Conservation (phyloP, 805 yeast species). For the Priceomyces medius region DNA sequence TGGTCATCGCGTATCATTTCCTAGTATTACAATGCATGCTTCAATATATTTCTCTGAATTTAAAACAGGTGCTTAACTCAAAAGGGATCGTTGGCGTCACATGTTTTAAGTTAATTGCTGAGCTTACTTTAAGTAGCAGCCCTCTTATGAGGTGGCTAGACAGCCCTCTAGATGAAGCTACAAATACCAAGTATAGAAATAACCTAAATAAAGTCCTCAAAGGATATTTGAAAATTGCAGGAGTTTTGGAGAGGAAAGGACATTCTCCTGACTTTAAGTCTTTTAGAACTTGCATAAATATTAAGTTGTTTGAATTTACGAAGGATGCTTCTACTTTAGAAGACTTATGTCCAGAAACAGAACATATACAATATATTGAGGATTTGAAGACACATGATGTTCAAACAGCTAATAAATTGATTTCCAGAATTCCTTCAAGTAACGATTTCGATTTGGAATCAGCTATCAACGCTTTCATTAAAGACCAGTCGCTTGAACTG, state of each 20-base stretch:
- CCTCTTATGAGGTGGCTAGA: constrained; percentile 24
- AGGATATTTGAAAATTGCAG: constrained; percentile 24
- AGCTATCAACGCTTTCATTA: not conserved
- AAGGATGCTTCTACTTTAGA: constrained; percentile 7
- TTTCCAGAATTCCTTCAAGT: not conserved
- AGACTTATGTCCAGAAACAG: constrained; percentile 5
- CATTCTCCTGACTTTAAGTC: constrained; percentile 4
- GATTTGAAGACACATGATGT: constrained; percentile 4
- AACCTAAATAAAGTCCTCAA: constrained; percentile 24
- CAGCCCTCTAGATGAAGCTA: constrained; percentile 6
- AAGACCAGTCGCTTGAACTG: not conserved
- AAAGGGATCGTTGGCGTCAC: constrained; percentile 9
- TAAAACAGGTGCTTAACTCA: constrained; percentile 11
- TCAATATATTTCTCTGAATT: constrained; percentile 19
- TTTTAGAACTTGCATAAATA: constrained; percentile 9
- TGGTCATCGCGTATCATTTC: constrained; percentile 28
- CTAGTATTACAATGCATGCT: constrained; percentile 25
- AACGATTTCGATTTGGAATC: not conserved
- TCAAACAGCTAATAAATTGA: not conserved
- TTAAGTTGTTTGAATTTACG: constrained; percentile 13
- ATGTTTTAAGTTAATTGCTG: constrained; percentile 14
- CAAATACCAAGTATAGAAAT: constrained; percentile 16
- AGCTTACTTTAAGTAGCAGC: constrained; percentile 16
- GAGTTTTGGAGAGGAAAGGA: constrained; percentile 10
- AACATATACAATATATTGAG: constrained; percentile 8